Evolutionary conservation across 1,284 basidiomycete genomes (phyloP), one percentile per base, ranked within the genome.

Genomic region (Trichosporon faecale): DNA sequence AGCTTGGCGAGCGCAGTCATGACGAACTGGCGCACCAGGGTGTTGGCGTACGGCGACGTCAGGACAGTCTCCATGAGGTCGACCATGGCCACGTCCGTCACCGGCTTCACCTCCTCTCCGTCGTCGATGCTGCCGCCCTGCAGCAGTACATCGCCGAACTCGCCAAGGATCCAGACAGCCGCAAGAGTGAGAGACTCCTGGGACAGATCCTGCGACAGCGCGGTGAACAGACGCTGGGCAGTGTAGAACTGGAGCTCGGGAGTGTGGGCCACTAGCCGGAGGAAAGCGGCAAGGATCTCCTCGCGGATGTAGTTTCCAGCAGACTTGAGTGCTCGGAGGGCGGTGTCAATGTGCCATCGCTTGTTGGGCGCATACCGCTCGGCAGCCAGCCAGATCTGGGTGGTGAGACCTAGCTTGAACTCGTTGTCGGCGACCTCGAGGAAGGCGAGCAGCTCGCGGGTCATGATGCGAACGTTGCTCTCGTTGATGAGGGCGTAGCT

Each of bases 241-340:
- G 95, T 97, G 84, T 99, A 99, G 14, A 91, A 91, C 83, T 99
- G 97, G 52, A 99, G 85, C 81, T 99, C 97, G 1, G 97, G 94
- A 0, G 97, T 99, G 84, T 99, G 94, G 65, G 93, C 94, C 0
- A 98, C 94, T 23, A 99, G 88, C 23, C 97, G 91, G 73, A 99
- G 93, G 84, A 99, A 99, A 0, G 93, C 90, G 0, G 95, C 93
- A 16, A 99, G 84, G 60, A 98, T 94, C 83, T 99, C 97, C 82
- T 99, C 97, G 72, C 95, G 88, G 31, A 99, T 95, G 77, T 94
- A 98, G 85, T 99, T 99, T 64, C 97, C 97, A n/a, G 96, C 95
- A 92, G 98, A 85, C 83, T 94, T 96, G 73, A 99, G 85, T 1
- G 96, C 93, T 25, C 97, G 88, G 68, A 99, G 85, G 9, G 98